Evolutionary conservation across 306 rosid species (phyloP).

Genomic region (Castanea crenata): DNA sequence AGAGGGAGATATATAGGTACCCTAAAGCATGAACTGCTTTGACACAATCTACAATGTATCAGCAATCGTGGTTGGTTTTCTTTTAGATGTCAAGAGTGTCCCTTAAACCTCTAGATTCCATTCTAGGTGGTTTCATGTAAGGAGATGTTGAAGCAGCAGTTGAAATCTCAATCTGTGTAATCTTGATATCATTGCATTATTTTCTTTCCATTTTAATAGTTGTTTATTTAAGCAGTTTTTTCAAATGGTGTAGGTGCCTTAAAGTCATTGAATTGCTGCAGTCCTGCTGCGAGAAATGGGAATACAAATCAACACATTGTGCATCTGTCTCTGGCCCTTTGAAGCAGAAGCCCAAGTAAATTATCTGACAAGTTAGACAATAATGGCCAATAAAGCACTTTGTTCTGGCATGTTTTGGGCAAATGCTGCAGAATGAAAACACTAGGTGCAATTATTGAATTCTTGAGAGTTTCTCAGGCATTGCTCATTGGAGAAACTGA

Average conservation of each 20-base stretch:
- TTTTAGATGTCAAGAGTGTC: not conserved
- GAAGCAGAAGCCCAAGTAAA: constrained; percentile 58
- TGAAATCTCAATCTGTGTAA: not conserved
- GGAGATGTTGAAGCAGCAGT: not conserved
- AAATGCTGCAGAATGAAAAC: not conserved
- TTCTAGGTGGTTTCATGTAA: not conserved
- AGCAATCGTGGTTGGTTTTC: too few species aligned
- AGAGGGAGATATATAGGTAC: constrained; percentile 6
- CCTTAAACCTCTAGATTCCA: not conserved
- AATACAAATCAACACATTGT: constrained; percentile 78
- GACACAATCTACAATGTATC: not conserved
- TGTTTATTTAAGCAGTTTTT: constrained; percentile 7
- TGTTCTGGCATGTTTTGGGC: not conserved
- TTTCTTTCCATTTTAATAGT: not conserved
- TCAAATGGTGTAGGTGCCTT: constrained; percentile 46
- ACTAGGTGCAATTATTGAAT: not conserved
- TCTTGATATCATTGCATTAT: constrained; percentile 9
- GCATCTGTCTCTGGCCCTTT: constrained; percentile 80
- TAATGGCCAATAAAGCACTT: not conserved
- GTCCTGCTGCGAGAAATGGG: constrained; percentile 68
- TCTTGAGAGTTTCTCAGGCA: not conserved
- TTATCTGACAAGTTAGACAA: not conserved
- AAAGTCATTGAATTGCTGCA: constrained; percentile 65
- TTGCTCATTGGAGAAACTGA: not conserved
- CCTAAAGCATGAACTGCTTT: constrained; percentile 60